phyloP scores from a whole-genome alignment of 2,329 filamentous ascomycete genomes.

The Aspergillus alliaceus region DNA sequence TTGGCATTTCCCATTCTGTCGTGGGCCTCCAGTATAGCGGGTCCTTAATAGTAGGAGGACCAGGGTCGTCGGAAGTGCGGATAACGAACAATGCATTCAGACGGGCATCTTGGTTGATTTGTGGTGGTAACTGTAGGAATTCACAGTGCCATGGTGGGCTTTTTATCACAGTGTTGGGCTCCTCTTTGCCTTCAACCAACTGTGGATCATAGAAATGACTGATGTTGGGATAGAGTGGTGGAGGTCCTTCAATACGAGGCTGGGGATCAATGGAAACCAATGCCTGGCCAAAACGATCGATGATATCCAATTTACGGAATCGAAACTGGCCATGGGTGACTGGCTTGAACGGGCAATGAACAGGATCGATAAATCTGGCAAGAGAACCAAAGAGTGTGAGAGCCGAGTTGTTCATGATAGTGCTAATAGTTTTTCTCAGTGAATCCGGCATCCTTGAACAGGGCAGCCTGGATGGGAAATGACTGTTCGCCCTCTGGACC shows the following conservation, averaged over 20 bases:
- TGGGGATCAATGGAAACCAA: slow-evolving; percentile 33
- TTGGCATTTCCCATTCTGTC: slow-evolving; percentile 24
- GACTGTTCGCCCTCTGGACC: no score
- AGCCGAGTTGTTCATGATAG: no score
- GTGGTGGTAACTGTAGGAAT: slow-evolving; percentile 6
- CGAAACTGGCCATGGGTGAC: slow-evolving; percentile 51
- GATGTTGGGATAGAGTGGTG: slow-evolving; percentile 20
- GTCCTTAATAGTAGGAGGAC: no score
- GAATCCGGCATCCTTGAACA: slow-evolving; percentile 4
- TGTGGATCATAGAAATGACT: slow-evolving; percentile 15
- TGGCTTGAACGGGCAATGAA: slow-evolving; percentile 42
- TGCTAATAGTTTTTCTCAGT: no score
- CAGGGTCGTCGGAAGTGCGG: neutral
- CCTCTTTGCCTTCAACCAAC: neutral
- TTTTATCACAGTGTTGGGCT: neutral
- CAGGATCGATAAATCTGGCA: no score
- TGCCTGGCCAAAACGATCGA: slow-evolving; percentile 53
- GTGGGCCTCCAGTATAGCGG: slow-evolving; percentile 12
- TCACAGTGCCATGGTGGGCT: neutral
- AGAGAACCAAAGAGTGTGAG: no score
- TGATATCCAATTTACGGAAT: slow-evolving; percentile 49
- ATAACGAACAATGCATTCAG: slow-evolving; percentile 25
- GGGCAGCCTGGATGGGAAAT: no score
- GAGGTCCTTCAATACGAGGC: neutral
- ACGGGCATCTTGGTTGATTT: slow-evolving; percentile 29